These are phyloP conservation scores for Paramecium sonneborni DNA, from an alignment of 73 alveolate species.

Conservation along the genomic window DNA sequence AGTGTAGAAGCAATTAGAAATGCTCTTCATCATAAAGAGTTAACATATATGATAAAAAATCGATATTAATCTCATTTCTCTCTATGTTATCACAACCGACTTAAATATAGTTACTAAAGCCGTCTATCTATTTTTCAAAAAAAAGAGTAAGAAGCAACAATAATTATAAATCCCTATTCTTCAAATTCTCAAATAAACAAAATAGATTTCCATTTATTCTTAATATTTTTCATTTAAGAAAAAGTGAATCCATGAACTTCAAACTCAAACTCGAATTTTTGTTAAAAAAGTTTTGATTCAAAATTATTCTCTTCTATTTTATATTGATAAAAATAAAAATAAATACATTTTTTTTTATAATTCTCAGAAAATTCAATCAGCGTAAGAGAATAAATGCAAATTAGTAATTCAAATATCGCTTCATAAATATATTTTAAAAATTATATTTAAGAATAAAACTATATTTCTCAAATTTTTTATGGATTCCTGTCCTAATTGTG, in stretches of 20 bases:
- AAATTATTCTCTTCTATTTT: too few species aligned
- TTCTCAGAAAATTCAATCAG: too few species aligned
- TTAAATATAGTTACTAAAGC: background rate
- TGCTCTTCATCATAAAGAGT: background rate
- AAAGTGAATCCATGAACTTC: background rate
- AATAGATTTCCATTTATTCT: background rate
- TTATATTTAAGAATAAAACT: background rate
- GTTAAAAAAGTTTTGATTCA: too few species aligned
- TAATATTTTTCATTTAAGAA: background rate
- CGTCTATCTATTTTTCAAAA: constrained; percentile 18
- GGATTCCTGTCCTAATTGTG: constrained; percentile 35
- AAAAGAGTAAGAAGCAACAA: background rate
- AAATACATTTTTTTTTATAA: too few species aligned
- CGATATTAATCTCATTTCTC: background rate
- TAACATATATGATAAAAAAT: background rate
- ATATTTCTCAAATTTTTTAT: background rate
- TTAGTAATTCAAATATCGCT: background rate
- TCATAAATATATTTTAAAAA: background rate
- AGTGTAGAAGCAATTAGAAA: constrained; percentile 25
- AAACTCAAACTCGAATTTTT: too few species aligned
- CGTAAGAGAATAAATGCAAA: constrained; percentile 29
- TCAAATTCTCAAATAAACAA: background rate
- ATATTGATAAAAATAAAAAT: too few species aligned
- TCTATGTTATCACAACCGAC: background rate
- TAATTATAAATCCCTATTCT: background rate